Percentiles rank a stretch among this genome's conserved stretches.
These are phyloP conservation scores for Pythium monospermum DNA, from an alignment of 352 stramenopile species.

Conservation along the genomic window DNA sequence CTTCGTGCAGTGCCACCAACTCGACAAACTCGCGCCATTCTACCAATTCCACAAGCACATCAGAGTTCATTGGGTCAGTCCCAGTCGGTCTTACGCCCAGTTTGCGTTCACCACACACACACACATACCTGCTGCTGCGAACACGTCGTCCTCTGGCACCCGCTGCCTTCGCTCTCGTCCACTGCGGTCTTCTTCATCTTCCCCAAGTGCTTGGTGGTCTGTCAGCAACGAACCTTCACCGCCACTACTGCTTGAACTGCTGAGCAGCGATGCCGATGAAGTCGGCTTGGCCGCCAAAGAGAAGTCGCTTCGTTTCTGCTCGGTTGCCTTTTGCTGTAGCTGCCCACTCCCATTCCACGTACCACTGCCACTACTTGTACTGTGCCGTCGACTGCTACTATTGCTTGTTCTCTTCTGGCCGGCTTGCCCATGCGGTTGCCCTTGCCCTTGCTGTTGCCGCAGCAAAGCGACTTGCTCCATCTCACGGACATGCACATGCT, in stretches of 20 bases:
- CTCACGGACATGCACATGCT: constrained; percentile 42
- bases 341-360: too few relatives aligned
- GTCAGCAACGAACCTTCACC: background rate
- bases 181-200: background rate
- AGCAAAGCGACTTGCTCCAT: constrained; percentile 27
- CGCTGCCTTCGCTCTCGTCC: background rate
- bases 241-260: background rate
- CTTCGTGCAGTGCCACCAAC: constrained; percentile 36
- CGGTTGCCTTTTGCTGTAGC: too few relatives aligned
- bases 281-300: too few relatives aligned
- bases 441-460: too few relatives aligned
- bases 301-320: too few relatives aligned
- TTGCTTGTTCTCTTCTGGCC: too few relatives aligned
- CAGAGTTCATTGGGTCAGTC: background rate
- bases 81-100: background rate
- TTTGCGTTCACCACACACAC: background rate
- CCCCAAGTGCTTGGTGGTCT: background rate
- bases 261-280: too few relatives aligned
- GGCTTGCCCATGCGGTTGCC: too few relatives aligned
- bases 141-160: constrained; percentile 9
- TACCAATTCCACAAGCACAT: background rate
- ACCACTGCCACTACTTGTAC: constrained; percentile 14
- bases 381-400: constrained; percentile 7
- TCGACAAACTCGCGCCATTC: constrained; percentile 55
- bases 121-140: constrained; percentile 12